A percentile compares a stretch with the other conserved stretches of the same genome.
Evolutionary conservation across 2,329 filamentous ascomycete genomes (phyloP).

Genomic region (Talaromyces sp.): DNA sequence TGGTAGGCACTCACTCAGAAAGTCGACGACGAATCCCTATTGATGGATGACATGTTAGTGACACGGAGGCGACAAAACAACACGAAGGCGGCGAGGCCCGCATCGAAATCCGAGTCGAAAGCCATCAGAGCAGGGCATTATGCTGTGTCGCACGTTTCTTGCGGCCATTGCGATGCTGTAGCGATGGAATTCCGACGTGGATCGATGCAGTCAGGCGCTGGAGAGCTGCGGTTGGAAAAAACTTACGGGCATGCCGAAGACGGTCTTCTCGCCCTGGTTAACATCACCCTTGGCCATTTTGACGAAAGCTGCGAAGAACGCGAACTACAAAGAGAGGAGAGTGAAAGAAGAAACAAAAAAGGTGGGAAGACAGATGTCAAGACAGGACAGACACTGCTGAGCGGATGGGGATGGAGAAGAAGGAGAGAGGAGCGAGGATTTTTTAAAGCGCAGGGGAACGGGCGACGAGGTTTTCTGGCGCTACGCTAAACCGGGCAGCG

Average conservation of each 20-base stretch:
- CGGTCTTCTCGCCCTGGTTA: conserved; percentile 48
- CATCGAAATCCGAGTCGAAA: conserved; percentile 8
- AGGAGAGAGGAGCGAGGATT: conserved; percentile 32
- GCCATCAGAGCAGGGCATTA: conserved; percentile 7
- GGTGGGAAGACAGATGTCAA: conserved; percentile 13
- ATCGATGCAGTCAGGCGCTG: conserved; percentile 10
- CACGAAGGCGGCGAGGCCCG: neutral
- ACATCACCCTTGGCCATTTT: conserved; percentile 46
- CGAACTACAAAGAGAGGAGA: conserved; percentile 29
- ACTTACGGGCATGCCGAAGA: conserved; percentile 51
- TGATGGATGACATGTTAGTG: conserved; percentile 25
- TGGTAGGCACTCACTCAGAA: conserved; percentile 76
- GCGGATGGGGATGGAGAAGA: conserved; percentile 37
- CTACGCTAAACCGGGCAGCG: conserved; percentile 7
- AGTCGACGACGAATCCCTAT: conserved; percentile 93
- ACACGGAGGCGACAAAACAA: conserved; percentile 2
- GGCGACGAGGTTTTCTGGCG: conserved; percentile 14
- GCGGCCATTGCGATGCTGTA: conserved; percentile 5
- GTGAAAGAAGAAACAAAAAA: conserved; percentile 31
- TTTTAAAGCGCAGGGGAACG: conserved; percentile 31
- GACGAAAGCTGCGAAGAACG: conserved; percentile 30
- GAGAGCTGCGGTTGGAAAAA: conserved; percentile 9
- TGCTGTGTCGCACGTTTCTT: neutral
- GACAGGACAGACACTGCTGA: conserved; percentile 24
- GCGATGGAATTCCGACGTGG: conserved; percentile 3